Percentiles rank a stretch among this genome's conserved stretches.
Conservation (phyloP, 768 basidiomycete genomes). For the Xanthoconium stramineum region DNA sequence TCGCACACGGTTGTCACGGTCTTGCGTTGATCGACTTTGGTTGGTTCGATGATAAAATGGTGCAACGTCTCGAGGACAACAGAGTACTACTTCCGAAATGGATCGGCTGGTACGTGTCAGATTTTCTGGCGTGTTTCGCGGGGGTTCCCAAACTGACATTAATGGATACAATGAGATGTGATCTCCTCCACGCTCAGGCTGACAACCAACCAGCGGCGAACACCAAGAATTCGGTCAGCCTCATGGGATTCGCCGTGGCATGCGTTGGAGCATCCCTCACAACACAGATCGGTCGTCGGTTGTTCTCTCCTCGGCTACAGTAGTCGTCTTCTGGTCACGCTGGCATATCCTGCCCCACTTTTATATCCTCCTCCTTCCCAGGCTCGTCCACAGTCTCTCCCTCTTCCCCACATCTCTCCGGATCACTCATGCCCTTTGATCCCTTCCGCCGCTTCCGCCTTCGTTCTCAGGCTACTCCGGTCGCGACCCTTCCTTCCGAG, state of each 20-base stretch:
- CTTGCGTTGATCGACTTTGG: too few relatives aligned
- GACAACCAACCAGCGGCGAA: too few relatives aligned
- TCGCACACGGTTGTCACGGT: not conserved
- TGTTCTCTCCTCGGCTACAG: slow-evolving; percentile 8
- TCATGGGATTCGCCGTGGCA: slow-evolving; percentile 23
- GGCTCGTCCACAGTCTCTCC: not conserved
- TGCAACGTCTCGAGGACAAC: not conserved
- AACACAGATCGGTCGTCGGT: slow-evolving; percentile 7
- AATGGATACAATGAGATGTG: not conserved
- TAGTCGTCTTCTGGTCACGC: slow-evolving; percentile 10
- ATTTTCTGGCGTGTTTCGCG: too few relatives aligned
- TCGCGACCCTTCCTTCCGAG: not conserved
- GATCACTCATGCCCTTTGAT: slow-evolving; percentile 8
- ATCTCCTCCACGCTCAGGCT: not conserved
- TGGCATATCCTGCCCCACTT: not conserved
- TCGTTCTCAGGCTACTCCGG: slow-evolving; percentile 3
- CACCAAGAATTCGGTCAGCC: slow-evolving; percentile 7
- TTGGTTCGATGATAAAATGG: too few relatives aligned
- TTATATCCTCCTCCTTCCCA: slow-evolving; percentile 9
- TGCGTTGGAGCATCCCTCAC: too few relatives aligned
- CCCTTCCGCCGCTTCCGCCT: slow-evolving; percentile 25
- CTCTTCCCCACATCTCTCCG: not conserved
- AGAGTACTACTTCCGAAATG: not conserved
- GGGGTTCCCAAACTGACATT: too few relatives aligned
- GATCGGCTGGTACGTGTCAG: not conserved